Evolutionary conservation across 441 rosid species (phyloP).

Genomic region (Manihot esculenta): DNA sequence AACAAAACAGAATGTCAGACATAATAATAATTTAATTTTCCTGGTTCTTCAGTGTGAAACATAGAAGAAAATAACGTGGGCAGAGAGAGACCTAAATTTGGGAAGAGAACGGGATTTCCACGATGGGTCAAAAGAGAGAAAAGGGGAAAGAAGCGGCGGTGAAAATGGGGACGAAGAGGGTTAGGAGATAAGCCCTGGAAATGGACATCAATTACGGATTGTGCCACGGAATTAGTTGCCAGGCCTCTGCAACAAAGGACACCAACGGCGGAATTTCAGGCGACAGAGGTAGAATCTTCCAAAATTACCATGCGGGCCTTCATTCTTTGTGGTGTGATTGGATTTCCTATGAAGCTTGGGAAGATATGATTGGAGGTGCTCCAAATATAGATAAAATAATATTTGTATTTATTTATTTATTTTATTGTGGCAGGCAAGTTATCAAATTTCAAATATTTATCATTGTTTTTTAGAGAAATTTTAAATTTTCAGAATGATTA

Average conservation of each 20-base stretch:
- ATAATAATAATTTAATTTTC: too few relatives aligned
- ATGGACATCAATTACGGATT: constrained; percentile 6
- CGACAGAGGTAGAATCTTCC: too few relatives aligned
- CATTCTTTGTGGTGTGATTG: not conserved
- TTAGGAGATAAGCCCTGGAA: not conserved
- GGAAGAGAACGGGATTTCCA: not conserved
- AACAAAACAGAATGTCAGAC: not conserved
- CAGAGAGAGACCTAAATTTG: not conserved
- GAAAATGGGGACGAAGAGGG: not conserved
- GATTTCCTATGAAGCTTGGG: too few relatives aligned
- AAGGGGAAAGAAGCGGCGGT: constrained; percentile 2
- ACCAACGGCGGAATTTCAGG: constrained; percentile 2
- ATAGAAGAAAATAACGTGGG: too few relatives aligned
- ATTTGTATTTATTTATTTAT: too few relatives aligned
- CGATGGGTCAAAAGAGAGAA: not conserved
- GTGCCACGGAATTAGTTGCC: not conserved
- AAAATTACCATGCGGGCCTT: not conserved
- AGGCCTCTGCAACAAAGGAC: not conserved
- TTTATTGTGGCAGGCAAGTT: too few relatives aligned
- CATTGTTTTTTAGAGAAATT: too few relatives aligned
- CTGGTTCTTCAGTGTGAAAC: not conserved
- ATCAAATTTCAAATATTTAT: too few relatives aligned
- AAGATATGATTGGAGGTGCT: too few relatives aligned
- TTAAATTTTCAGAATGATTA: too few relatives aligned
- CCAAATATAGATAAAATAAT: too few relatives aligned